Evolutionary conservation across 2,329 filamentous ascomycete genomes (phyloP), one percentile per base, ranked within the genome.

Genomic region (Triangularia setosa): DNA sequence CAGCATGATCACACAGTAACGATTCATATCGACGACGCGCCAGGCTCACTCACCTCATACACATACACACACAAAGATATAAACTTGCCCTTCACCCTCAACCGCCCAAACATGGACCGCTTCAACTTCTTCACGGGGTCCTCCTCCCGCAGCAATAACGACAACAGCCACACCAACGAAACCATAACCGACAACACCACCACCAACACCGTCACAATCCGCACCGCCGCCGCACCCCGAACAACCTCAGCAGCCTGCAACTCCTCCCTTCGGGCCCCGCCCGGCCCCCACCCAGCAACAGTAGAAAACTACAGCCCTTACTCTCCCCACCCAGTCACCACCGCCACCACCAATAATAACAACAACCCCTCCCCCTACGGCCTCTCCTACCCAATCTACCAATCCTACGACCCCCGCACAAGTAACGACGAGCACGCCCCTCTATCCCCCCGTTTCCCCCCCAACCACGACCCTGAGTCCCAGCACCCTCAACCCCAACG

Each of bases 381-480:
- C 35, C 25, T 44, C 9, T 12, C 28, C 54, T 21, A 58, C 28
- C 14, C 61, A 21, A 59, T 62, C 55, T 72, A 74, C 65, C 61
- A 73, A 28, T 71, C 73, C 21, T 44, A 16, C 23, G 23, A 60
- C 67, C 70, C 11, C 72, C 71, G 58, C 64, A 64, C 52, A 23
- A 72, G 75, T 53, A 75, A 76, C 74, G 56, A 69, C 28, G 71
- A 75, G 61, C 72, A 72, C 27, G 7, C 33, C 27, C 60, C 65
- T 8, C 60, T 67, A 6, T n/a, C 65, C 7, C 52, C 65, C 4
- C 66, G 69, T 30, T 71, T 74, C 64, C 69, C 23, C 23, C 40
- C n/a, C 7, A 1, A 48, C n/a, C n/a, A 18, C 40, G 40, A 48
- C 7, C 40, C 40, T n/a, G 40, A 48, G 11, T 21, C 40, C n/a